A percentile compares a stretch with the other conserved stretches of the same genome.
Evolutionary conservation across 768 basidiomycete genomes (phyloP).

Genomic region (Podaxis sp.): DNA sequence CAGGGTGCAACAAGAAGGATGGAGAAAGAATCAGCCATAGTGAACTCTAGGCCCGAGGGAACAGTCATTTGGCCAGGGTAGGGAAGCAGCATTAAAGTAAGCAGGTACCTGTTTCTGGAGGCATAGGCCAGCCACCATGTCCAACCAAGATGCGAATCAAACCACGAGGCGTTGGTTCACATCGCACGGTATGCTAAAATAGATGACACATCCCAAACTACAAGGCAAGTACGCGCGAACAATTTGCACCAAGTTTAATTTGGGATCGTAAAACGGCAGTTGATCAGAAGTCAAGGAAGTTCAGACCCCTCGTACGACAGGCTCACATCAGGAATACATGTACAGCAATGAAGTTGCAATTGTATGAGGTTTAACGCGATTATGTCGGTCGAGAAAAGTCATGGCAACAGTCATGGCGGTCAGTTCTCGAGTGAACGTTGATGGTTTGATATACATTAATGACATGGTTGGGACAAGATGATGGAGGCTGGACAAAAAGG

Average conservation of each 20-base stretch:
- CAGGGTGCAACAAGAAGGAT: background rate
- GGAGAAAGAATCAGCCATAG: background rate
- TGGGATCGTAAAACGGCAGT: background rate
- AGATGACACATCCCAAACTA: background rate
- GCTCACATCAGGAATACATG: slow-evolving; percentile 1
- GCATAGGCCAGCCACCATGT: background rate
- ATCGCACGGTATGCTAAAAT: background rate
- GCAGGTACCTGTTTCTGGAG: background rate
- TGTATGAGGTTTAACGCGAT: background rate
- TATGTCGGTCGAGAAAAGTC: background rate
- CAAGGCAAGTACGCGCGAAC: background rate
- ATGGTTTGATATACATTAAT: background rate
- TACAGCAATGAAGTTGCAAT: background rate
- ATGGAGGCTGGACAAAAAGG: background rate
- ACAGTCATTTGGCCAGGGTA: background rate
- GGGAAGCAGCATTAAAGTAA: background rate
- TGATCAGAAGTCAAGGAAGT: slow-evolving; percentile 7
- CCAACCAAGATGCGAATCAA: background rate
- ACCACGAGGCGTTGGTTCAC: background rate
- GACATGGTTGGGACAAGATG: background rate
- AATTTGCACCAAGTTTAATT: background rate
- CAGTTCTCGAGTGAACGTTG: background rate
- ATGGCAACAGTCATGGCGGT: background rate
- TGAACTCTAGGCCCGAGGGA: background rate
- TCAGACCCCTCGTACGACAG: background rate